Conservation (phyloP, 768 basidiomycete genomes). For the Leucogyrophana mollusca region DNA sequence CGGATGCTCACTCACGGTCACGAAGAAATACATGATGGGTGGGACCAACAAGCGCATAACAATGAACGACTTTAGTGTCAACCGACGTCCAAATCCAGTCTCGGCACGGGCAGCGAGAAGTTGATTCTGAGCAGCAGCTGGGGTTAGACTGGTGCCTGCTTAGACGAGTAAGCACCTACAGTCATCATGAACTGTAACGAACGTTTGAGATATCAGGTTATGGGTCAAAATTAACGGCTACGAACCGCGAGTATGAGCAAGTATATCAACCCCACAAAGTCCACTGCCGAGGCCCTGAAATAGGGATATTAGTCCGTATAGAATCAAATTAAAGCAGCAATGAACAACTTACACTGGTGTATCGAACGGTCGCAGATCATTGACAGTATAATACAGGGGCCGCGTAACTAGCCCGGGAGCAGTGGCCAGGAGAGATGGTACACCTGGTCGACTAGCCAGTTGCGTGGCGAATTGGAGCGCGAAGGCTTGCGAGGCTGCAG, state of each 20-base stretch:
- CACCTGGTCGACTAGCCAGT: conserved; percentile 25
- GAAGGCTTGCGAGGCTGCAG: conserved; percentile 36
- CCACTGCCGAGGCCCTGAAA: conserved; percentile 48
- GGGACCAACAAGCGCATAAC: conserved; percentile 39
- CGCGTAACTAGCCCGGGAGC: conserved; percentile 50
- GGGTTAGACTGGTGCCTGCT: too few species aligned
- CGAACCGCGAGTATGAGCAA: conserved; percentile 34
- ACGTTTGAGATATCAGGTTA: conserved; percentile 5
- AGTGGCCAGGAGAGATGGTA: conserved; percentile 35
- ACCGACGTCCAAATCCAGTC: conserved; percentile 39
- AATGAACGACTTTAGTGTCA: conserved; percentile 38
- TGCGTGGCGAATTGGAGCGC: conserved; percentile 29
- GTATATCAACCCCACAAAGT: conserved; percentile 55
- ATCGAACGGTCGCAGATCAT: conserved; percentile 58
- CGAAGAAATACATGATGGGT: conserved; percentile 38
- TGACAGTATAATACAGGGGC: conserved; percentile 47
- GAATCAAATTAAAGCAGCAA: neutral
- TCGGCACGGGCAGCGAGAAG: conserved; percentile 30
- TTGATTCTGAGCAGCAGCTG: conserved; percentile 22
- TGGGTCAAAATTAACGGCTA: neutral
- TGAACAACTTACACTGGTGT: conserved; percentile 47
- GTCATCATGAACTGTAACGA: conserved; percentile 25
- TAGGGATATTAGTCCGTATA: neutral
- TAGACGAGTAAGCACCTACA: conserved; percentile 10
- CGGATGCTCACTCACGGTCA: conserved; percentile 31